Base-by-base conservation (phyloP, 441 rosid species). In the Eutrema salsugineum region DNA sequence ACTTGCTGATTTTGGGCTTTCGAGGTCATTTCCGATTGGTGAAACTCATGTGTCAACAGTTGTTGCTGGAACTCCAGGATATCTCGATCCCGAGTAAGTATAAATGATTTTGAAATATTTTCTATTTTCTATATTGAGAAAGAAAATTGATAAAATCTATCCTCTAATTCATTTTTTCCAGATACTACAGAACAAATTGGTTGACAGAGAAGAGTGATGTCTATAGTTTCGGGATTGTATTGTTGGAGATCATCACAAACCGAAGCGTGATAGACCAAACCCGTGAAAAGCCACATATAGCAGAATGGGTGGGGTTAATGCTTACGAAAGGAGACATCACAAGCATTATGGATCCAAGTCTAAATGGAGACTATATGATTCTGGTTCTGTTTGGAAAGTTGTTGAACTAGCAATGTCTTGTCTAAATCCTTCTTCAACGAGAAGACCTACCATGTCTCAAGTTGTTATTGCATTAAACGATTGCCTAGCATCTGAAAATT, bases 391-490 rank as follows among this genome's bases (percentile, higher is more conserved):
- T 1, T 83, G 89, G 88, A 87, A 77, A 76, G 80, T 73, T 2
- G 58, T 84, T 55, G 88, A 87, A 46, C 53, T 84, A 49, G 91
- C 88, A 16, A 63, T 83, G 83, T 61, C 80, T 11, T 84, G 91
- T 77, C 60, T 86, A 1, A 68, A 80, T 30, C 51, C 77, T 8
- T 46, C 59, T 15, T 70, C 85, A 5, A 2, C 54, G 0, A 73
- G 70, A 71, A 80, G 90, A 71, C 89, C 90, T 2, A 67, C 51
- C 10, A 86, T 88, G 87, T 81, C 62, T 58, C 77, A 83, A 11
- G 77, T 86, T 10, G 80, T 85, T 67, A 47, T n/a, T 7, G 88
- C 77, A 62, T 11, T 90, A 39, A 82, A 82, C 2, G 86, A 84
- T 14, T 85, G 90, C 48, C 12, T 86, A 14, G 72, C 66, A 16